Conservation (phyloP, 2,329 filamentous ascomycete genomes). For the Penicillium sp. region DNA sequence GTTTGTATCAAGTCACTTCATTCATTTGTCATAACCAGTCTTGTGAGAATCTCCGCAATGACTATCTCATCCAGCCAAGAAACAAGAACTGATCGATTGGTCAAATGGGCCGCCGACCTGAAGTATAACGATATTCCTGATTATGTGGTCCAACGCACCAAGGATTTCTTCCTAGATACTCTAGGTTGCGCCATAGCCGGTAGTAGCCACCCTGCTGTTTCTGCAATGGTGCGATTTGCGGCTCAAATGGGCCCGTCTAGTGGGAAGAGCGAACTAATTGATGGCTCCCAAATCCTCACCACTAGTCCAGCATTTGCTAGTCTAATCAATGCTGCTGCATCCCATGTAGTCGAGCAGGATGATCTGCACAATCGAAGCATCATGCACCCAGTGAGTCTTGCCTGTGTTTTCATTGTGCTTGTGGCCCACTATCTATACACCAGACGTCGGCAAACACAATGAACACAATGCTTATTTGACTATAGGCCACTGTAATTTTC, state of each 20-base stretch:
- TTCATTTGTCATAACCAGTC: not conserved
- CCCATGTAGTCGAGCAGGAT: constrained; percentile 37
- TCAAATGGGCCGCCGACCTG: constrained; percentile 23
- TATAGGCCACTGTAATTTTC: constrained; percentile 32
- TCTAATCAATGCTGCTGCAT: constrained; percentile 33
- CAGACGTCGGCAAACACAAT: not conserved
- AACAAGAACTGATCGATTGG: constrained; percentile 25
- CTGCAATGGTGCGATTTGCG: constrained; percentile 26
- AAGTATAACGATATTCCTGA: constrained; percentile 25
- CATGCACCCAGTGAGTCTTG: constrained; percentile 32
- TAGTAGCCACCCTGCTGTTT: constrained; percentile 29
- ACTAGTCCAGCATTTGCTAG: constrained; percentile 33
- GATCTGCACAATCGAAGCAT: constrained; percentile 37
- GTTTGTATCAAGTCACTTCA: not conserved
- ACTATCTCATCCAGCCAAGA: not conserved
- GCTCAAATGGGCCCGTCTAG: constrained; percentile 29
- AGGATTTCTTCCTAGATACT: constrained; percentile 35
- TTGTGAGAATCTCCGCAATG: not conserved
- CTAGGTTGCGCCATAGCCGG: constrained; percentile 35
- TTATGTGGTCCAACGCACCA: constrained; percentile 31
- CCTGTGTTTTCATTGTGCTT: not conserved
- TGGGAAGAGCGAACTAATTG: constrained; percentile 32
- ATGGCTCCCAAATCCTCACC: constrained; percentile 22
- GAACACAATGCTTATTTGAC: constrained; percentile 1
- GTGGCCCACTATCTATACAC: not conserved